Conservation (phyloP, 257 asterid genomes). For the Nicotiana sylvestris region DNA sequence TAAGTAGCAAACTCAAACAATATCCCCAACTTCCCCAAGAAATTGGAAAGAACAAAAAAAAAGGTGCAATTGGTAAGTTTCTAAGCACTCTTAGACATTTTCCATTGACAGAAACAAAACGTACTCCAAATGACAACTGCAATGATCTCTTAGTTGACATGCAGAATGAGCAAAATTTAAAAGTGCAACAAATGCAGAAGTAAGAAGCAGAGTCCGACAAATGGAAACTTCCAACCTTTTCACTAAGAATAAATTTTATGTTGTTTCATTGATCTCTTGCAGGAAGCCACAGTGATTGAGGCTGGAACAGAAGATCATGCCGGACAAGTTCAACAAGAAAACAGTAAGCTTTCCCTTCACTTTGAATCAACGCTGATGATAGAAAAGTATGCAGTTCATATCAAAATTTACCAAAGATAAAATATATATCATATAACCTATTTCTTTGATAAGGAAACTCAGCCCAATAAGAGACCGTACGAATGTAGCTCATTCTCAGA, state of each 20-base stretch:
- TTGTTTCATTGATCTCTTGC: constrained; percentile 9
- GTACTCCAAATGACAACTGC: no score
- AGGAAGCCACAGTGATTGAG: constrained; percentile 39
- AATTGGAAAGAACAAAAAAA: no score
- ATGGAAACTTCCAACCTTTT: not conserved
- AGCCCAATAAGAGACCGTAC: not conserved
- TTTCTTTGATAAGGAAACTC: not conserved
- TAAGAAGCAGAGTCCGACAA: not conserved
- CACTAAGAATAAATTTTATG: not conserved
- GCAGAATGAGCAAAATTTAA: not conserved
- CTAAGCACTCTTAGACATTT: no score
- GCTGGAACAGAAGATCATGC: constrained; percentile 29
- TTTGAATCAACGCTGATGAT: not conserved
- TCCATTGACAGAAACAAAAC: no score
- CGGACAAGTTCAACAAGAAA: constrained; percentile 35
- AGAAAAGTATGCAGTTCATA: no score
- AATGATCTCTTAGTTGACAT: not conserved
- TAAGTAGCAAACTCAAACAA: no score
- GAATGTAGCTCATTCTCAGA: not conserved
- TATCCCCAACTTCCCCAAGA: no score
- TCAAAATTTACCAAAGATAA: no score
- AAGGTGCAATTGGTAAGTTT: no score
- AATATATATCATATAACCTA: not conserved
- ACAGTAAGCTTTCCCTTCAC: constrained; percentile 34
- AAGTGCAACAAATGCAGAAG: not conserved